Conservation (phyloP, 768 basidiomycete species). For the Lentinula boryana region DNA sequence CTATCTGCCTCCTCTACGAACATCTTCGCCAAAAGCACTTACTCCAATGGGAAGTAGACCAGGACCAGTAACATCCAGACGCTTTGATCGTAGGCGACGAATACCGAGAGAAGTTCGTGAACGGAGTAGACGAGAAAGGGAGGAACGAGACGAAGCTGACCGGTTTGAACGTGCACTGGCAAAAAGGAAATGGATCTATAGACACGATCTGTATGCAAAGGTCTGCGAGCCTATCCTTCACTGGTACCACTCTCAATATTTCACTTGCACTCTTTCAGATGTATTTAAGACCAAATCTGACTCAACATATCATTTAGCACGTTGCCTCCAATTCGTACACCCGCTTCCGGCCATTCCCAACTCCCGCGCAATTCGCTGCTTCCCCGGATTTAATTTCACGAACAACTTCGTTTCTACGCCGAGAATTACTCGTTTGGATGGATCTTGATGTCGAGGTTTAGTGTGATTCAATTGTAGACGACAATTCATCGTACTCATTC, state of each 20-base stretch:
- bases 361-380: slow-evolving; percentile 74
- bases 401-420: slow-evolving; percentile 73
- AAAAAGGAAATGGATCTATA: slow-evolving; percentile 75
- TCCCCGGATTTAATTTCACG: slow-evolving; percentile 71
- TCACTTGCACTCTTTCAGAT: slow-evolving; percentile 5
- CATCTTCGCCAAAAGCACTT: slow-evolving; percentile 29
- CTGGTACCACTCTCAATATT: not conserved
- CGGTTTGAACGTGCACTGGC: slow-evolving; percentile 71
- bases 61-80: slow-evolving; percentile 19
- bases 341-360: slow-evolving; percentile 86
- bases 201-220: slow-evolving; percentile 78
- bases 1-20: slow-evolving; percentile 60
- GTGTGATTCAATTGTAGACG: slow-evolving; percentile 1
- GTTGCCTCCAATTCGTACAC: slow-evolving; percentile 85
- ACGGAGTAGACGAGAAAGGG: slow-evolving; percentile 50
- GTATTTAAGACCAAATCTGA: slow-evolving; percentile 5
- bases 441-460: slow-evolving; percentile 85
- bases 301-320: slow-evolving; percentile 46
- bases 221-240: slow-evolving; percentile 31
- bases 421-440: slow-evolving; percentile 85
- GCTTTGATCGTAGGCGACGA: slow-evolving; percentile 26
- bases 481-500: not conserved
- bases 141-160: slow-evolving; percentile 54
- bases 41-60: slow-evolving; percentile 22
- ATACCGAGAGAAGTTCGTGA: slow-evolving; percentile 36